Evolutionary conservation across 129 eudicot species (phyloP).

Genomic region (Kitagawia praeruptora): DNA sequence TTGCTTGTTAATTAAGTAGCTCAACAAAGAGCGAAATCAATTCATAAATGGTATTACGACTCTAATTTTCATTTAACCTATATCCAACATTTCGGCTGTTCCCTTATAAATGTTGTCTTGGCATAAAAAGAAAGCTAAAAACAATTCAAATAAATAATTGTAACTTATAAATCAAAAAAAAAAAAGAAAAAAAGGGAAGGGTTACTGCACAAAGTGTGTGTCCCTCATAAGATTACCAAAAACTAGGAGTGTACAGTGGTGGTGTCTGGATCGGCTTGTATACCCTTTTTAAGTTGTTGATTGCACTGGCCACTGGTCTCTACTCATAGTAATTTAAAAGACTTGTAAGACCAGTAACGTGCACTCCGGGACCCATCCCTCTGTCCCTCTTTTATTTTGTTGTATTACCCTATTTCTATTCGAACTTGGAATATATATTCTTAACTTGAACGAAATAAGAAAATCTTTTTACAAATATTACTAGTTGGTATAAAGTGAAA

Average conservation of each 20-base stretch:
- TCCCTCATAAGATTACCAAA: background rate
- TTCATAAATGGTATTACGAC: no score
- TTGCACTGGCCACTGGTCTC: background rate
- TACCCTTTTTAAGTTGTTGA: background rate
- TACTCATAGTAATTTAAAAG: background rate
- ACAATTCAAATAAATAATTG: background rate
- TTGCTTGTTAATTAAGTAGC: no score
- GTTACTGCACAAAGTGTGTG: background rate
- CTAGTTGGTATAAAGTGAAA: slow-evolving; percentile 4
- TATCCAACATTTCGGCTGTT: no score
- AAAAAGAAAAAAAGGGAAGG: background rate
- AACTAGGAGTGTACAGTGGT: background rate
- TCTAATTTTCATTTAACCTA: no score
- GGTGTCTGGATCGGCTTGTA: background rate
- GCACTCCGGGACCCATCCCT: slow-evolving; percentile 2
- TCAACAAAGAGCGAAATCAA: no score
- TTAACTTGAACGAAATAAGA: background rate
- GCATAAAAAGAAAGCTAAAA: background rate
- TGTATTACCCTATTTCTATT: background rate
- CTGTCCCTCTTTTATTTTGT: background rate
- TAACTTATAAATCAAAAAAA: background rate
- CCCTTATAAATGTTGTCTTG: no score
- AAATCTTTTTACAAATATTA: background rate
- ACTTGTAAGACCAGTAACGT: background rate
- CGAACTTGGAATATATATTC: background rate